Evolutionary conservation across 148 eudicot genomes (phyloP).

Genomic region (Camellia granthamiana): DNA sequence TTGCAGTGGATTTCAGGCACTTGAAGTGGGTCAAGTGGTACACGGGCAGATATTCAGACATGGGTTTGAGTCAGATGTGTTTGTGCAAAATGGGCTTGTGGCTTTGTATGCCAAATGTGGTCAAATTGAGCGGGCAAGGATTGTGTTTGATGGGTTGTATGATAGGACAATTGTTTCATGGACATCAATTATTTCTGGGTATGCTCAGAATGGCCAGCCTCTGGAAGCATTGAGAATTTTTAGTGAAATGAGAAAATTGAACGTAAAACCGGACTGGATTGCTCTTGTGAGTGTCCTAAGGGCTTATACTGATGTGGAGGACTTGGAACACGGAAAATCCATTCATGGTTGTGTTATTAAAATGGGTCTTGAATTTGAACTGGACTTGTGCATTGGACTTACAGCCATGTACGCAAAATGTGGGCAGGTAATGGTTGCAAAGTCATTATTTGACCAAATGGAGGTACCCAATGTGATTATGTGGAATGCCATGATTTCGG

Average conservation of each 20-base stretch:
- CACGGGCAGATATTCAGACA: slow-evolving; percentile 49
- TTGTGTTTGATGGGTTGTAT: slow-evolving; percentile 37
- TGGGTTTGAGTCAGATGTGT: slow-evolving; percentile 42
- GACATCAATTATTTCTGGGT: slow-evolving; percentile 69
- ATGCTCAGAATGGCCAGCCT: slow-evolving; percentile 53
- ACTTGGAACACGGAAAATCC: slow-evolving; percentile 53
- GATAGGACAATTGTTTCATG: slow-evolving; percentile 56
- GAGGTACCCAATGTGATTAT: slow-evolving; percentile 37
- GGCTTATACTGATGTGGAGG: slow-evolving; percentile 66
- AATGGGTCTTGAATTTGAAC: slow-evolving; percentile 53
- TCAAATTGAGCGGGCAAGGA: slow-evolving; percentile 37
- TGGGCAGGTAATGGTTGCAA: slow-evolving; percentile 52
- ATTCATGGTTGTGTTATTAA: slow-evolving; percentile 57
- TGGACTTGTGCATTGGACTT: slow-evolving; percentile 58
- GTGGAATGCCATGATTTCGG: slow-evolving; percentile 77
- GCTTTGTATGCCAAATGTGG: slow-evolving; percentile 61
- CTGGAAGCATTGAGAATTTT: slow-evolving; percentile 52
- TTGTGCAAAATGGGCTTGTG: slow-evolving; percentile 59
- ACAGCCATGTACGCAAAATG: slow-evolving; percentile 66
- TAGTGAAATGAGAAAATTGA: slow-evolving; percentile 37
- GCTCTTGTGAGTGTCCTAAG: slow-evolving; percentile 57
- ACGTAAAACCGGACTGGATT: slow-evolving; percentile 57
- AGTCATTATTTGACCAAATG: slow-evolving; percentile 49
- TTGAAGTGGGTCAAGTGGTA: slow-evolving; percentile 36
- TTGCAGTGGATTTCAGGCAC: slow-evolving; percentile 32